These are phyloP conservation scores for Adansonia gregorii DNA, from an alignment of 441 rosid genomes.

Conservation along the genomic window DNA sequence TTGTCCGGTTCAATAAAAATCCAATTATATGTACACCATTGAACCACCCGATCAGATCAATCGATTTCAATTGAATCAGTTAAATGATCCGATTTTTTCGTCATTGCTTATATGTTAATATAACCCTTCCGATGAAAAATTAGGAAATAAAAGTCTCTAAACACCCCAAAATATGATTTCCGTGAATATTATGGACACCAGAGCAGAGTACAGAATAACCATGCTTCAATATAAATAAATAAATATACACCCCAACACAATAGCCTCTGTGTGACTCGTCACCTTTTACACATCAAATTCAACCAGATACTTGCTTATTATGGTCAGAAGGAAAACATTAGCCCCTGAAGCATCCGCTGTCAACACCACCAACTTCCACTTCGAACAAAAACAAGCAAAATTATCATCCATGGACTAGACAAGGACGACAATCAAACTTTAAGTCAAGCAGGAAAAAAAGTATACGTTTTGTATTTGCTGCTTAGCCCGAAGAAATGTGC, in stretches of 20 bases:
- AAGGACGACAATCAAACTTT: neutral
- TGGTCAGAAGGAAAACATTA: neutral
- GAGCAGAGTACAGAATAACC: neutral
- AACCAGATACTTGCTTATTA: neutral
- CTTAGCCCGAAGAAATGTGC: slow-evolving; percentile 27
- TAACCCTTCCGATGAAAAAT: neutral
- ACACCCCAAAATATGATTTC: neutral
- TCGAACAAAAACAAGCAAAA: neutral
- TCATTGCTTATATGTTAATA: no score
- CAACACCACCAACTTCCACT: neutral
- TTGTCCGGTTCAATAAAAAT: no score
- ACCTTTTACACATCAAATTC: neutral
- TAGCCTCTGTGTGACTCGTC: neutral
- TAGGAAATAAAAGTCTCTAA: neutral
- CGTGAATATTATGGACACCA: neutral
- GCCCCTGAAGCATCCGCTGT: neutral
- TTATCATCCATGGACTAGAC: neutral
- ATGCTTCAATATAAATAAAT: neutral
- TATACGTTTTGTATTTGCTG: slow-evolving; percentile 28
- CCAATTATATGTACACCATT: no score
- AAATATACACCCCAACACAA: neutral
- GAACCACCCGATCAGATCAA: no score
- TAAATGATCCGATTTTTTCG: no score
- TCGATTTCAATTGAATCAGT: no score
- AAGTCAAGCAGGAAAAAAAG: slow-evolving; percentile 26